Base-by-base conservation (phyloP, 1,284 basidiomycete genomes). In the Austroboletus rostrupii region DNA sequence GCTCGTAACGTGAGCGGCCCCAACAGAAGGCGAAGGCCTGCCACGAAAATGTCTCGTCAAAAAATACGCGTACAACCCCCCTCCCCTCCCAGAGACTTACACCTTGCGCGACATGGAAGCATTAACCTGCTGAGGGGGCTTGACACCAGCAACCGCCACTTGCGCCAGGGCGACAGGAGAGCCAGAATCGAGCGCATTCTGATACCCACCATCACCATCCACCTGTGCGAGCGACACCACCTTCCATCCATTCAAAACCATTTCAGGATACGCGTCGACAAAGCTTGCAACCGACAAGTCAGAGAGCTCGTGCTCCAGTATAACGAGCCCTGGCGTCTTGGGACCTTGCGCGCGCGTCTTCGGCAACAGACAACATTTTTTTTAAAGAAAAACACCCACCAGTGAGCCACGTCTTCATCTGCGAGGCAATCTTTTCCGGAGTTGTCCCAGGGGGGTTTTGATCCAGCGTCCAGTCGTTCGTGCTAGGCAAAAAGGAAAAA, bases 261-360 rank as follows among this genome's bases (percentile, higher is more conserved):
- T 82, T 39, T 79, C 53, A 4, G 85, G 81, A 66, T 78, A 93
- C 13, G 80, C 76, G 46, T 74, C 69, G 13, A 88, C 85, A 71
- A 92, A 95, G 8, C 80, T 79, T 42, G 75, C 64, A 36, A 92
- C 81, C 20, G 85, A 75, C 51, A 73, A 61, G 42, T 79, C 70
- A 17, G 74, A 78, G n/a, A 87, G 70, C 67, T 94, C 92, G 69
- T 96, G 92, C 69, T 94, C 87, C 55, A 95, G 77, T 53, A 91
- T 76, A 57, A 93, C 77, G 17, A 93, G 76, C 32, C 92, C 92
- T 10, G 85, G 83, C 11, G 65, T 68, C 64, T 90, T 88, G 43
- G 85, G 72, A 40, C 83, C 83, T 76, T 26, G 42, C 3, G 7
- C 26, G 53, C 55, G 48, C 42, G 19, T 35, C 29, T 43, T 61